A percentile compares a stretch with the other conserved stretches of the same genome.
Conservation (phyloP, 2,329 filamentous ascomycete species). For the Curvularia spicifera region DNA sequence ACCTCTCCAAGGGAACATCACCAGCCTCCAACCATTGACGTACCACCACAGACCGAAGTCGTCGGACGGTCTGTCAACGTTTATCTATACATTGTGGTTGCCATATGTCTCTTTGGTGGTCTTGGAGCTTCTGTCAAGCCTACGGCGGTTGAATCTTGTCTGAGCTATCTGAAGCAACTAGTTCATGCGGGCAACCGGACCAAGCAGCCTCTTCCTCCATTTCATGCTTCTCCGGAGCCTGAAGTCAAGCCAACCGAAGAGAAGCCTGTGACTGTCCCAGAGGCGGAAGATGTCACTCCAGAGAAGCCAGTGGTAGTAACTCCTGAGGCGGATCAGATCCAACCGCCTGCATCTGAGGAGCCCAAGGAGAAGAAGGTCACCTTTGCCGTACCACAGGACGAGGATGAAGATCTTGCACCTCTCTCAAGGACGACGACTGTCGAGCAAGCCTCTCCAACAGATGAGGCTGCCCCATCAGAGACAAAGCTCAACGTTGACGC, state of each 20-base stretch:
- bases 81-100: conserved; percentile 18
- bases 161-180: conserved; percentile 25
- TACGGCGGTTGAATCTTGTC: conserved; percentile 18
- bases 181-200: conserved; percentile 17
- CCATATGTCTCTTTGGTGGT: conserved; percentile 20
- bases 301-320: conserved; percentile 11
- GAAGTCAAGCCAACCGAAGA: conserved; percentile 12
- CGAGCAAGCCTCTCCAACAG: conserved; percentile 32
- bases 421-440: conserved; percentile 45
- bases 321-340: conserved; percentile 13
- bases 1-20: conserved; percentile 26
- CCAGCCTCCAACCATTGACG: conserved; percentile 27
- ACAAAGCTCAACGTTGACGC: conserved; percentile 17
- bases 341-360: conserved; percentile 22
- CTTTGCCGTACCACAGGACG: conserved; percentile 41
- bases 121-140: conserved; percentile 24
- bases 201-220: conserved; percentile 14
- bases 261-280: conserved; percentile 3
- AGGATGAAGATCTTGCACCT: conserved; percentile 43
- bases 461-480: conserved; percentile 17
- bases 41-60: conserved; percentile 26
- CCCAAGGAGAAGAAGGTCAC: conserved; percentile 43
- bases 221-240: conserved; percentile 14
- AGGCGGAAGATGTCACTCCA: conserved; percentile 11
- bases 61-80: conserved; percentile 16